Base-by-base conservation (phyloP, 345 rosid species). In the Rhizophora apiculata region DNA sequence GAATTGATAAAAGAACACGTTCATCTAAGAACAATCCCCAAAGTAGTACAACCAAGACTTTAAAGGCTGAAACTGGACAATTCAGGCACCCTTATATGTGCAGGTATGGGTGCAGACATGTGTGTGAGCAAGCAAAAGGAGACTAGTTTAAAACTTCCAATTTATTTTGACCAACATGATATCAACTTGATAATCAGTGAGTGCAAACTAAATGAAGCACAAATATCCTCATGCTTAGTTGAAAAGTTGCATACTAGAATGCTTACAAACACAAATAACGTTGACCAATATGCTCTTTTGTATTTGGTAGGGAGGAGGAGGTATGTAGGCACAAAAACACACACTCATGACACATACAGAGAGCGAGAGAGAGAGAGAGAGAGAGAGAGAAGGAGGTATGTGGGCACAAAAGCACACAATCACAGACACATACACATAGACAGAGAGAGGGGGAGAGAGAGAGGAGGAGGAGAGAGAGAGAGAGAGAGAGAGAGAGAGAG, bases 371-470 rank as follows among this genome's bases (percentile, higher is more conserved):
- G 43, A 27, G n/a, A 57, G 3, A 34, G 20, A 26, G 39, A 68
- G 59, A 64, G n/a, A 55, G 43, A 27, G n/a, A 57, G 51, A 75
- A 6, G 21, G 37, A 69, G 48, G 8, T 8, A 26, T 22, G 18
- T 55, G 30, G 6, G 29, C 19, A 0, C 49, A 43, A 13, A 43
- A 11, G 15, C 49, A 43, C 49, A 13, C 18, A 15, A 5, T 11
- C 4, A 43, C 5, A 43, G 18, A 43, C 18, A 15, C 49, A 13
- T 0, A 39, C 0, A 6, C 34, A 31, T 6, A 31, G 31, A 0
- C 68, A 90, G 6, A 55, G 20, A n/a, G 3, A 69, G 46, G n/a
- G 31, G 0, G 70, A 90, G 34, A 55, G 20, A n/a, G 3, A 34
- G 22, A 26, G 39, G n/a, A n/a, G n/a, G n/a, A n/a, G n/a, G n/a